Evolutionary conservation across 257 asterid species (phyloP).

Genomic region (Schizonepeta tenuifolia): DNA sequence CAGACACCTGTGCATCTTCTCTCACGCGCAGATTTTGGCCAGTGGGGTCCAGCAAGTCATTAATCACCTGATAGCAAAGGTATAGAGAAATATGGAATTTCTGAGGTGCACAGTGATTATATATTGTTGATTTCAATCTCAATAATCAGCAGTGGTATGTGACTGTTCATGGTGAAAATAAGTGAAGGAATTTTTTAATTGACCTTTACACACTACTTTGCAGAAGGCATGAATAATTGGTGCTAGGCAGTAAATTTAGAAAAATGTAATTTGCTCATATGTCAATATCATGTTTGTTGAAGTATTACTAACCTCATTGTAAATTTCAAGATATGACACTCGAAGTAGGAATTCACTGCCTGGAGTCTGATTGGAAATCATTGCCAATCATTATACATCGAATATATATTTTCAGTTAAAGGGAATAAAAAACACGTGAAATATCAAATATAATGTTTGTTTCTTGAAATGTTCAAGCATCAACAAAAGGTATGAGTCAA

Average conservation of each 20-base stretch:
- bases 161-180: background rate
- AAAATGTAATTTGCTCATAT: slow-evolving; percentile 24
- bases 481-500: slow-evolving; percentile 22
- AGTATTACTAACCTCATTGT: slow-evolving; percentile 78
- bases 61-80: slow-evolving; percentile 68
- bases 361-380: slow-evolving; percentile 74
- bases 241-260: background rate
- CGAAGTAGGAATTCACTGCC: slow-evolving; percentile 95
- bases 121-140: slow-evolving; percentile 3
- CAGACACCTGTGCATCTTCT: slow-evolving; percentile 79
- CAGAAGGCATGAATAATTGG: slow-evolving; percentile 5
- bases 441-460: background rate
- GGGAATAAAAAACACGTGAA: background rate
- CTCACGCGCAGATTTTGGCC: slow-evolving; percentile 88
- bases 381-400: slow-evolving; percentile 26
- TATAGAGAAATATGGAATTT: slow-evolving; percentile 22
- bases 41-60: slow-evolving; percentile 94
- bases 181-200: background rate
- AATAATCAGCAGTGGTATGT: background rate
- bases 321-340: slow-evolving; percentile 93
- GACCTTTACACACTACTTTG: slow-evolving; percentile 7
- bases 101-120: slow-evolving; percentile 24
- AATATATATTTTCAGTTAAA: slow-evolving; percentile 1
- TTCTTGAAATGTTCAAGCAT: background rate
- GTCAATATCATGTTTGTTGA: background rate